Conservation (phyloP, 148 eudicot species). For the Fagopyrum esculentum region DNA sequence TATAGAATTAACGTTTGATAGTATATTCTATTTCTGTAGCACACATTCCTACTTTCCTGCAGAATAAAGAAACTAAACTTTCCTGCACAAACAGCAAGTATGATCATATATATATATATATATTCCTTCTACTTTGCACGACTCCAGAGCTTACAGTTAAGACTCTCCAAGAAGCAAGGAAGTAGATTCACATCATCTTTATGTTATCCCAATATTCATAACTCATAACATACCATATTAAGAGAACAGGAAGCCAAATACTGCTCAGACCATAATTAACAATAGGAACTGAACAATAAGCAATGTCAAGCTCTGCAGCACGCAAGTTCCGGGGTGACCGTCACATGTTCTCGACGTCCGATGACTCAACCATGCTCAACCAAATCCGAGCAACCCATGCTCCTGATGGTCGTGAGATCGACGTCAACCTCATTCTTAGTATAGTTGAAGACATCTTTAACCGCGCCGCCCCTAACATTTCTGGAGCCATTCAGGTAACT, state of each 20-base stretch:
- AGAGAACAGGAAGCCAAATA: neutral
- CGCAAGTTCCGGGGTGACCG: constrained; percentile 31
- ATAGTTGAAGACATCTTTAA: constrained; percentile 56
- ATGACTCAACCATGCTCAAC: constrained; percentile 55
- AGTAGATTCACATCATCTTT: neutral
- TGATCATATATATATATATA: neutral
- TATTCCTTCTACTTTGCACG: neutral
- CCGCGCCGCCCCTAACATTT: constrained; percentile 31
- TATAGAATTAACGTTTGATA: neutral
- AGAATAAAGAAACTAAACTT: neutral
- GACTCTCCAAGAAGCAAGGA: neutral
- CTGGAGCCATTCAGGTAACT: constrained; percentile 24
- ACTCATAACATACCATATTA: neutral
- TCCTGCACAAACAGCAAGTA: neutral
- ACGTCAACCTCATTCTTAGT: constrained; percentile 47
- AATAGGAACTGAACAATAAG: neutral
- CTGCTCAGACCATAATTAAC: neutral
- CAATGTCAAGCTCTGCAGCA: constrained; percentile 11
- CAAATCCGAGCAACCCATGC: constrained; percentile 52
- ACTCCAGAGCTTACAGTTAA: neutral
- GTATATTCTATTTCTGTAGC: neutral
- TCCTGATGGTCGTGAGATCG: constrained; percentile 59
- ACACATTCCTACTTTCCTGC: neutral
- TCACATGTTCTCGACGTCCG: constrained; percentile 46
- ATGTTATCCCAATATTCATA: neutral